Evolutionary conservation across 2,329 filamentous ascomycete genomes (phyloP), one percentile per base, ranked within the genome.

Genomic region (Scolecobasidium constrictum): DNA sequence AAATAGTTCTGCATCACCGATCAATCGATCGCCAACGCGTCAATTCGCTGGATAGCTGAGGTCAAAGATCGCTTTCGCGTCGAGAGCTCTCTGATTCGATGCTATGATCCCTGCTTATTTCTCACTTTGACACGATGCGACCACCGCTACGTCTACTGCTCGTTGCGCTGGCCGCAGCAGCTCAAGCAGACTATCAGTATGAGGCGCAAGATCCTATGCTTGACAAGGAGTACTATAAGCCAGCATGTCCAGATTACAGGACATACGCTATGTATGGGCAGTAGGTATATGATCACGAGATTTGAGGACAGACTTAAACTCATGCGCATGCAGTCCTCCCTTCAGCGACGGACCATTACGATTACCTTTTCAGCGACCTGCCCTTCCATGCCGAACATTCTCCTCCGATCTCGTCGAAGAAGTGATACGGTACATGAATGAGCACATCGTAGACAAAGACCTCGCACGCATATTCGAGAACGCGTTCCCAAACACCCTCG

Each of bases 381-480:
- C 80, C 22, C 68, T 70, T 43, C 74, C 77, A 58, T 98, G 92
- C 61, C 84, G 92, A 49, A 95, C 88, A 0, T 98, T 96, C 63
- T 75, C 78, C 44, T 95, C 88, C 1, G 76, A 83, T 18, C 72
- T 82, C 3, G 93, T 96, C 36, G 92, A 98, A 60, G 73, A 83
- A 54, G 83, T 95, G 40, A 95, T 98, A 48, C 61, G 77, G 21
- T 79, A 95, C 51, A 71, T 98, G 50, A 92, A 82, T 4, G 72
- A 75, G 20, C 81, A 77, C 42, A 83, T 98, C 66, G 72, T 80
- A 46, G 82, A 96, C 54, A 81, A 82, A 13, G 92, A 96, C 53
- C 75, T 98, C 11, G 90, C 90, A 3, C 79, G 88, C 19, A 69
- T 98, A 9, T 98, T 98, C 58, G 86, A 94, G 58, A 98, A 98